These are phyloP conservation scores for Santalum album DNA, from an alignment of 164 flowering plant genomes.

Conservation along the genomic window DNA sequence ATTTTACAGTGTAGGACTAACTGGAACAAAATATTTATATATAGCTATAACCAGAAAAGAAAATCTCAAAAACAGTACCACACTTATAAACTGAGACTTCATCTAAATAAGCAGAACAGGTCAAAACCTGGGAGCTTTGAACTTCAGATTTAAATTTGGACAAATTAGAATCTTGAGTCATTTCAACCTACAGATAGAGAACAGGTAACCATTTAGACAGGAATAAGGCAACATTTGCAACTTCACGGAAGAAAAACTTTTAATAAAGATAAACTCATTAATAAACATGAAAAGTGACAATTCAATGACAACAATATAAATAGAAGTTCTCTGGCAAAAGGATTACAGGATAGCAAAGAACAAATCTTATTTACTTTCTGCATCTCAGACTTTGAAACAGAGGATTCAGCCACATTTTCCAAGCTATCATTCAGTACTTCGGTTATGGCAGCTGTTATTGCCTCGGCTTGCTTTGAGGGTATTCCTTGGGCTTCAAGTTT, in stretches of 20 bases:
- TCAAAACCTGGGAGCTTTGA: slow-evolving; percentile 46
- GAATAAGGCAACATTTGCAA: no score
- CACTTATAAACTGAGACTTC: not conserved
- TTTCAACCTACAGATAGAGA: slow-evolving; percentile 26
- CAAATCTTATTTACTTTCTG: slow-evolving; percentile 32
- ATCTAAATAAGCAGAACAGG: not conserved
- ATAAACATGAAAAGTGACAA: not conserved
- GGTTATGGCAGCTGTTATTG: slow-evolving; percentile 52
- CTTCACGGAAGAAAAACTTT: not conserved
- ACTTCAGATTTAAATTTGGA: slow-evolving; percentile 48
- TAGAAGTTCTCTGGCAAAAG: not conserved
- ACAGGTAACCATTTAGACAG: not conserved
- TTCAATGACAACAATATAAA: no score
- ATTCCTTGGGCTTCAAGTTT: slow-evolving; percentile 55
- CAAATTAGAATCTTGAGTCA: slow-evolving; percentile 45
- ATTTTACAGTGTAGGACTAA: no score
- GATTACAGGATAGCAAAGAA: not conserved
- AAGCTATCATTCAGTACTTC: slow-evolving; percentile 61
- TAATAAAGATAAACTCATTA: not conserved
- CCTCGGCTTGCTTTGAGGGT: slow-evolving; percentile 75
- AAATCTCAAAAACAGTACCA: not conserved
- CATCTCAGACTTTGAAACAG: slow-evolving; percentile 54
- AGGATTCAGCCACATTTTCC: slow-evolving; percentile 55
- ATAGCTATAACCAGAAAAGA: no score
- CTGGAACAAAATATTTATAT: no score